These are phyloP conservation scores for Ocimum tenuiflorum DNA, from an alignment of 257 asterid species.

Conservation along the genomic window DNA sequence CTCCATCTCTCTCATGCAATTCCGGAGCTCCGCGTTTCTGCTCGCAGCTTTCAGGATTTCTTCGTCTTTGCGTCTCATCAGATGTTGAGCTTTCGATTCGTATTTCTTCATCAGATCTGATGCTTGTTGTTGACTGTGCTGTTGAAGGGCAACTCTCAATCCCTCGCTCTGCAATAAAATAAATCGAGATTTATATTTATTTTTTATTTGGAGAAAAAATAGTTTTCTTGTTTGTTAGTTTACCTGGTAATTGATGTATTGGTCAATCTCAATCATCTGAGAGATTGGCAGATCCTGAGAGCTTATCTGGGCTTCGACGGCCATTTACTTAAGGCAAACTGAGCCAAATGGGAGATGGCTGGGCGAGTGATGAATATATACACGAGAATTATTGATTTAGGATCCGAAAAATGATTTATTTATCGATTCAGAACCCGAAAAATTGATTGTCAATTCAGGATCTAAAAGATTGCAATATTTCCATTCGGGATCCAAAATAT, in stretches of 20 bases:
- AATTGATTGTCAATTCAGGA: no score
- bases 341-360: slow-evolving; percentile 1
- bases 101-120: slow-evolving; percentile 29
- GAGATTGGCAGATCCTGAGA: slow-evolving; percentile 25
- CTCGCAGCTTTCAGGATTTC: slow-evolving; percentile 38
- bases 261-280: slow-evolving; percentile 43
- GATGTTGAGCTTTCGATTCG: slow-evolving; percentile 37
- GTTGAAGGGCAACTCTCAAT: slow-evolving; percentile 45
- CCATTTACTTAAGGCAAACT: slow-evolving; percentile 32
- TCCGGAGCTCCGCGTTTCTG: slow-evolving; percentile 43
- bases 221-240: neutral
- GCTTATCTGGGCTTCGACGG: slow-evolving; percentile 51
- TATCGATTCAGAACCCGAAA: no score
- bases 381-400: no score
- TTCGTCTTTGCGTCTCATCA: slow-evolving; percentile 54
- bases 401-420: no score
- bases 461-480: no score
- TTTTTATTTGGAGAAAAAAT: no score
- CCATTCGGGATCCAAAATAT: no score
- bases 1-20: slow-evolving; percentile 32
- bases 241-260: slow-evolving; percentile 52
- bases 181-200: no score
- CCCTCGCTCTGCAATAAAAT: slow-evolving; percentile 47
- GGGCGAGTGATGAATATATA: no score
- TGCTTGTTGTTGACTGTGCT: slow-evolving; percentile 40